phyloP scores from a whole-genome alignment of 2,329 filamentous ascomycete species.

The Neonectria ditissima region DNA sequence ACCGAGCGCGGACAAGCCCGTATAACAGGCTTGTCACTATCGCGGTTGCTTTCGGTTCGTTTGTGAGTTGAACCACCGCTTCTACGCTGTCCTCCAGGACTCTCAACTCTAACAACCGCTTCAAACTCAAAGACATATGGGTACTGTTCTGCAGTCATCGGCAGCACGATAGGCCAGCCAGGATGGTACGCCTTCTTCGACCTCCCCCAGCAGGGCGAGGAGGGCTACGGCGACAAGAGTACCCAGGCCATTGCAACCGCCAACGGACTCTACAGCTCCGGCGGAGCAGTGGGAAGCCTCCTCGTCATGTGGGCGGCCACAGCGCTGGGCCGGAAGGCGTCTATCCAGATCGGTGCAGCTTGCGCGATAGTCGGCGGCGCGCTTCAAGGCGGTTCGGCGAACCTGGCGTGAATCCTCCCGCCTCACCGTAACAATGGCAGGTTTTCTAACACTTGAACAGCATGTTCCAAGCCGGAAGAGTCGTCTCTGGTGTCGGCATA shows the following conservation, averaged over 20 bases:
- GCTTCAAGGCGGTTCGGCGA: slow-evolving; percentile 59
- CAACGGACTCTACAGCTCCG: slow-evolving; percentile 62
- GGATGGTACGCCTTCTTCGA: slow-evolving; percentile 64
- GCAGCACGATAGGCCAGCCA: slow-evolving; percentile 64
- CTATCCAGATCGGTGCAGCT: slow-evolving; percentile 59
- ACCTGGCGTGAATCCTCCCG: slow-evolving; percentile 50
- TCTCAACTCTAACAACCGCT: not conserved
- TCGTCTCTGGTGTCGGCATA: slow-evolving; percentile 59
- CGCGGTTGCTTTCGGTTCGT: slow-evolving; percentile 50
- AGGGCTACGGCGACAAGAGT: slow-evolving; percentile 59
- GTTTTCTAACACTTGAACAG: slow-evolving; percentile 16
- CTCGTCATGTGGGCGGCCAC: slow-evolving; percentile 63
- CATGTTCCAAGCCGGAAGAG: slow-evolving; percentile 56
- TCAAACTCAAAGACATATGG: slow-evolving; percentile 57
- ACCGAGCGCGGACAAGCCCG: slow-evolving; percentile 38
- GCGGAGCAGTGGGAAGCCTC: slow-evolving; percentile 59
- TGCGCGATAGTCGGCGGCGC: slow-evolving; percentile 59
- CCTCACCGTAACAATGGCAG: accelerated
- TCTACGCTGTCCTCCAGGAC: not conserved
- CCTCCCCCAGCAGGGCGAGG: slow-evolving; percentile 56
- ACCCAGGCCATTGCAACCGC: slow-evolving; percentile 61
- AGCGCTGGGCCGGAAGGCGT: slow-evolving; percentile 56
- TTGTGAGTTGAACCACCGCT: slow-evolving; percentile 40
- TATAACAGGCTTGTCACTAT: slow-evolving; percentile 52
- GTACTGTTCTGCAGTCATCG: slow-evolving; percentile 62